Conservation (phyloP, 2,329 filamentous ascomycete species). For the Paecilomyces niveus region DNA sequence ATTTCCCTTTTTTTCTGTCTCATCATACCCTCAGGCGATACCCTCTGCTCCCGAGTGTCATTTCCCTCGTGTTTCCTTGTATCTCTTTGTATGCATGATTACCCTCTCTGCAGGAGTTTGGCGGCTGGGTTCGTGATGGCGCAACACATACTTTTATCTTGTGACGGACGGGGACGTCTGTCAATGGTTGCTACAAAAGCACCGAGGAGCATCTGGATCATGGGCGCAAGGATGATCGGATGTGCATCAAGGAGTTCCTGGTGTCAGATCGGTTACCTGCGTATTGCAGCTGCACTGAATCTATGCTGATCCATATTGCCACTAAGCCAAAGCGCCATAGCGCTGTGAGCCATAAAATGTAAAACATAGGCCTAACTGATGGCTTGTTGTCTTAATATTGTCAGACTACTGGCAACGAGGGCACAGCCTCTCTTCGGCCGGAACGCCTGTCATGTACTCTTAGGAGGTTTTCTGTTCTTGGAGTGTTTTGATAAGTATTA, state of each 20-base stretch:
- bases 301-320: not conserved
- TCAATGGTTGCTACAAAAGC: not conserved
- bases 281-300: not conserved
- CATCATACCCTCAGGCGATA: conserved; percentile 1
- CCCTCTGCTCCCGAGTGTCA: conserved; percentile 1
- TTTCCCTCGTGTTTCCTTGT: not conserved
- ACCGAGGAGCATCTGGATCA: not conserved
- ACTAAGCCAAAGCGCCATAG: not conserved
- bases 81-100: not conserved
- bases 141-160: conserved; percentile 18
- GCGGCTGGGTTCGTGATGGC: not conserved
- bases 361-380: not conserved
- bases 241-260: not conserved
- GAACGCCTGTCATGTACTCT: not conserved
- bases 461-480: not conserved
- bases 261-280: not conserved
- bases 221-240: not conserved
- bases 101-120: not conserved
- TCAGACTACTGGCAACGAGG: not conserved
- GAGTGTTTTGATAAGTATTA: not conserved
- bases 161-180: conserved; percentile 9
- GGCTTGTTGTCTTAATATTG: not conserved
- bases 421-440: not conserved
- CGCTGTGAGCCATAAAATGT: not conserved
- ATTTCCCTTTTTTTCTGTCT: conserved; percentile 2